phyloP scores from a whole-genome alignment of 176 grass and related monocot species.

The Dendrocalamus sinicus region DNA sequence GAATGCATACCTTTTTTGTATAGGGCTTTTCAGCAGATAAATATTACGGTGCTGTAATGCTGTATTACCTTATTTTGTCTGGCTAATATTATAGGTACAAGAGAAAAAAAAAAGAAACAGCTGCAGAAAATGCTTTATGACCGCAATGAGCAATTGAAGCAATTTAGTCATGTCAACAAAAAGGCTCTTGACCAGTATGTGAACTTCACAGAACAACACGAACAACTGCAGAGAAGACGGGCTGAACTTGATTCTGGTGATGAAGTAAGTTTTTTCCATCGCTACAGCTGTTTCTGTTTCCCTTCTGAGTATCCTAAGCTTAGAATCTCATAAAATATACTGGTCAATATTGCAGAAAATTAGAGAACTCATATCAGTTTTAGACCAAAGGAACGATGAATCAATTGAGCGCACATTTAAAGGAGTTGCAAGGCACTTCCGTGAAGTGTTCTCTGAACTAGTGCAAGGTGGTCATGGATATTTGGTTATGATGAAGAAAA shows the following conservation, averaged over 20 bases:
- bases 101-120: slow-evolving; percentile 92
- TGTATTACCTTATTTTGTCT: slow-evolving; percentile 37
- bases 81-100: slow-evolving; percentile 67
- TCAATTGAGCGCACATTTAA: slow-evolving; percentile 99
- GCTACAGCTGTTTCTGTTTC: slow-evolving; percentile 28
- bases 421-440: slow-evolving; percentile 94
- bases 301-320: slow-evolving; percentile 20
- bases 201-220: slow-evolving; percentile 97
- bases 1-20: background rate
- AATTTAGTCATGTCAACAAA: slow-evolving; percentile 98
- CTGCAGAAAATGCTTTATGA: slow-evolving; percentile 73
- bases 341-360: slow-evolving; percentile 77
- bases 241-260: slow-evolving; percentile 96
- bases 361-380: slow-evolving; percentile 81
- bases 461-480: slow-evolving; percentile 95
- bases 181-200: slow-evolving; percentile 99
- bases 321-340: slow-evolving; percentile 34
- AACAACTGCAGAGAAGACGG: slow-evolving; percentile 85
- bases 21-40: slow-evolving; percentile 30
- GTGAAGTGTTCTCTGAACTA: slow-evolving; percentile 91
- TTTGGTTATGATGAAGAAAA: slow-evolving; percentile 99
- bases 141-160: slow-evolving; percentile 87
- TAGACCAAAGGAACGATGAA: slow-evolving; percentile 99
- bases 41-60: background rate
- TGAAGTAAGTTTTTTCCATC: slow-evolving; percentile 48